Evolutionary conservation across 257 asterid species (phyloP), one percentile per base, ranked within the genome.

Genomic region (Fraxinus anomala): DNA sequence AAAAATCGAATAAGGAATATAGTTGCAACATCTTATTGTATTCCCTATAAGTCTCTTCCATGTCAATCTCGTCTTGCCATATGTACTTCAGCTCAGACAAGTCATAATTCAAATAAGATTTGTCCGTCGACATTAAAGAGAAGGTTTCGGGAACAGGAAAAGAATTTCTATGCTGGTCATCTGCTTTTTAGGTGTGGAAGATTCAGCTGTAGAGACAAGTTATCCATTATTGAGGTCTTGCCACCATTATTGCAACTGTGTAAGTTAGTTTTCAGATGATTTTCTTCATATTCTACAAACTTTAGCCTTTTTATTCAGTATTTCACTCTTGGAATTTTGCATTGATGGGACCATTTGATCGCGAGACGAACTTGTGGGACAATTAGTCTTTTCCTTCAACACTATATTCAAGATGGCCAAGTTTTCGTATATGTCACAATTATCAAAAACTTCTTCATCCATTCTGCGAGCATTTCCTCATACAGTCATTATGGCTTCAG

Each of bases 281-380:
- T 72, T 73, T 83, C 85, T 73, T 82, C 85, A 11, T 87, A 89
- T 26, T 83, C 91, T 5, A 6, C 73, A 0, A 80, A 78, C 47
- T 82, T 86, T 37, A 68, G 23, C 78, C 96, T 84, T 83, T 56
- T 84, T 87, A 70, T 82, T 86, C 30, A 71, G 56, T 1, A 36
- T 3, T 26, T 13, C 73, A 19, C 79, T 86, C 42, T 66, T 75
- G 17, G 76, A 73, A 59, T 56, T 82, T 59, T 70, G 84, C 90
- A 94, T 80, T 0, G 97, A 91, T 2, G 97, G 99, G n/a, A 94
- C 97, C 86, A 77, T 87, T 71, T 91, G 97, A 79, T 92, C 96
- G 26, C 75, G 86, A 73, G 99, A 92, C 12, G 97, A 94, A 74
- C 84, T 82, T 37, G 80, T 80, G 6, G 97, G 92, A 67, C 86